A percentile compares a stretch with the other conserved stretches of the same genome.
Conservation (phyloP, 768 basidiomycete genomes). For the Podaxis sp. region DNA sequence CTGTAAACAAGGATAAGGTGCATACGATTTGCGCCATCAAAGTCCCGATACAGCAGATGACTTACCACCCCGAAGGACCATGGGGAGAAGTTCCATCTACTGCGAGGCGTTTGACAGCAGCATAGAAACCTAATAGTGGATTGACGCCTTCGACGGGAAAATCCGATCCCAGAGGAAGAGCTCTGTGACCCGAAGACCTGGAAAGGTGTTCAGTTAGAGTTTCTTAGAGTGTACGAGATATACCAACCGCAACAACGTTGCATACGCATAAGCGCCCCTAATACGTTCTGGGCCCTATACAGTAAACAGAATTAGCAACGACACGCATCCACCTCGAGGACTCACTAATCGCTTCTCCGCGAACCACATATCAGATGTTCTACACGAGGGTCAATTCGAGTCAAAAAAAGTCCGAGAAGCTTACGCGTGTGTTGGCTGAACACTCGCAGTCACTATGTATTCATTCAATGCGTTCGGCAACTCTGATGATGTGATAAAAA, state of each 20-base stretch:
- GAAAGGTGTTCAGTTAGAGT: conserved; percentile 43
- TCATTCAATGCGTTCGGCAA: neutral
- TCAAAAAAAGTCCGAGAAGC: conserved; percentile 18
- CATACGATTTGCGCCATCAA: neutral
- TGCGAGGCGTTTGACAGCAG: conserved; percentile 73
- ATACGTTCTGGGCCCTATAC: conserved; percentile 76
- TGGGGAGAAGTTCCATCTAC: conserved; percentile 76
- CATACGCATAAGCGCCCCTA: conserved; percentile 88
- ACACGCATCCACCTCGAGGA: neutral
- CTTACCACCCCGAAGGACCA: conserved; percentile 78
- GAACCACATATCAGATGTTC: conserved; percentile 90
- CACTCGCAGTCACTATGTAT: conserved; percentile 77
- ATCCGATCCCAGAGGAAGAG: conserved; percentile 81
- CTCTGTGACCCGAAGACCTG: neutral
- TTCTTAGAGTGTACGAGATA: conserved; percentile 9
- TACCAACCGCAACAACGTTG: conserved; percentile 60
- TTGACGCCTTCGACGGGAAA: conserved; percentile 93
- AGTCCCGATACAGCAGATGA: neutral
- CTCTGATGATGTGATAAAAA: neutral
- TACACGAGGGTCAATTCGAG: conserved; percentile 20
- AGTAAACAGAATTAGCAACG: neutral
- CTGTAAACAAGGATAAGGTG: conserved; percentile 30
- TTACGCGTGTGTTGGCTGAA: conserved; percentile 91
- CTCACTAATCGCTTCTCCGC: conserved; percentile 76
- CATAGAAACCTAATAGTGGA: conserved; percentile 86